phyloP scores from a whole-genome alignment of 176 grass and related monocot genomes.

The Zoysia japonica region DNA sequence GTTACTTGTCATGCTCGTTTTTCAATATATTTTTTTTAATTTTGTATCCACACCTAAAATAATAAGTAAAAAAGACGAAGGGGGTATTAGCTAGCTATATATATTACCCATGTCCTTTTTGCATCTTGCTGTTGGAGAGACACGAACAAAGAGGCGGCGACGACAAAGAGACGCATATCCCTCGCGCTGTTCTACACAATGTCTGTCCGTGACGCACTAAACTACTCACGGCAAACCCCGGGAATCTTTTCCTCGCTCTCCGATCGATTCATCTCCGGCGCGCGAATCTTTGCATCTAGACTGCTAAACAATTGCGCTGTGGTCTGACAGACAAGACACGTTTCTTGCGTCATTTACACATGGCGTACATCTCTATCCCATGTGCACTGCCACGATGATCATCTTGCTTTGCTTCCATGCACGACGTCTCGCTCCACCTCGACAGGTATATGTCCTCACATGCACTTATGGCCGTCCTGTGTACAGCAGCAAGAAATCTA shows the following conservation, averaged over 20 bases:
- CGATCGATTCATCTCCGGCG: constrained; percentile 24
- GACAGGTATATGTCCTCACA: constrained; percentile 20
- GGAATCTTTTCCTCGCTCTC: constrained; percentile 22
- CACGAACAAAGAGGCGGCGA: background rate
- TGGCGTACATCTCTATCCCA: constrained; percentile 6
- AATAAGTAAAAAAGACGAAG: too few species aligned
- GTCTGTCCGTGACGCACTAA: constrained; percentile 25
- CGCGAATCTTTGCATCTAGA: constrained; percentile 49
- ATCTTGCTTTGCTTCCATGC: background rate
- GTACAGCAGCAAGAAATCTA: constrained; percentile 37
- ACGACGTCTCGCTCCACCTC: constrained; percentile 9
- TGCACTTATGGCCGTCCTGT: constrained; percentile 25
- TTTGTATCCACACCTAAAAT: too few species aligned
- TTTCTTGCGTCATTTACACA: constrained; percentile 47
- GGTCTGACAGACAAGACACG: constrained; percentile 55
- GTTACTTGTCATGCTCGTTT: too few species aligned
- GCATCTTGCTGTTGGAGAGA: too few species aligned
- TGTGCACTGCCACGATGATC: constrained; percentile 11
- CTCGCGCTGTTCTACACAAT: constrained; percentile 9
- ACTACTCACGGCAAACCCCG: background rate
- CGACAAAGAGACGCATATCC: constrained; percentile 45
- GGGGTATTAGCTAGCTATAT: too few species aligned
- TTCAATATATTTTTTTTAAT: too few species aligned
- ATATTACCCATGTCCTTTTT: too few species aligned
- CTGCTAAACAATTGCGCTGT: background rate